These are phyloP conservation scores for Blastobotrys chiropterorum DNA, from an alignment of 805 yeast species.

Conservation along the genomic window DNA sequence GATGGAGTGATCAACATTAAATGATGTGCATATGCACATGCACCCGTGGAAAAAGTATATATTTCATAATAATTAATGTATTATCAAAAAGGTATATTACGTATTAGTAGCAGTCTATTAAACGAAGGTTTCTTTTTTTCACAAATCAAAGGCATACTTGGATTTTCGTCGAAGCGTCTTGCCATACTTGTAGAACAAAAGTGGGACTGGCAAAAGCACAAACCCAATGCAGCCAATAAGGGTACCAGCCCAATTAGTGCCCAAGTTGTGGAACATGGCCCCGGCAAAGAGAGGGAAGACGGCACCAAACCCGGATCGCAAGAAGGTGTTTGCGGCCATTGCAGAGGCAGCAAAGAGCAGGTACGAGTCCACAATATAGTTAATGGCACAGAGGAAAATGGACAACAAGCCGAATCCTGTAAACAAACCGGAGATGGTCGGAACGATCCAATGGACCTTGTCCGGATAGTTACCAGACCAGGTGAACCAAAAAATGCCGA, in stretches of 20 bases:
- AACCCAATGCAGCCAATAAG: constrained; percentile 57
- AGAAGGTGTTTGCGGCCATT: constrained; percentile 63
- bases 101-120: neutral
- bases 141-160: constrained; percentile 32
- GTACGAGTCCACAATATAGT: constrained; percentile 68
- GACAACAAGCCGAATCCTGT: constrained; percentile 63
- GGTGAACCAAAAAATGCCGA: constrained; percentile 78
- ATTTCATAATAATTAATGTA: no score
- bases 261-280: constrained; percentile 63
- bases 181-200: constrained; percentile 58
- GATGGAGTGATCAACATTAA: no score
- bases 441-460: constrained; percentile 75
- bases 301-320: constrained; percentile 64
- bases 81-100: neutral
- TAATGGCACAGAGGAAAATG: constrained; percentile 63
- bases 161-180: constrained; percentile 48
- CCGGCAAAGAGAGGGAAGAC: constrained; percentile 67
- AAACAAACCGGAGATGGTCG: constrained; percentile 57
- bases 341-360: constrained; percentile 72
- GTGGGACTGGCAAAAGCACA: constrained; percentile 59
- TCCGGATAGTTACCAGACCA: constrained; percentile 80
- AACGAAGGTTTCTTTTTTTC: neutral
- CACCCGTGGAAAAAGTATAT: neutral
- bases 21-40: neutral
- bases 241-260: constrained; percentile 75